Conservation (phyloP, 2,329 filamentous ascomycete species). For the Fusarium beomiforme region DNA sequence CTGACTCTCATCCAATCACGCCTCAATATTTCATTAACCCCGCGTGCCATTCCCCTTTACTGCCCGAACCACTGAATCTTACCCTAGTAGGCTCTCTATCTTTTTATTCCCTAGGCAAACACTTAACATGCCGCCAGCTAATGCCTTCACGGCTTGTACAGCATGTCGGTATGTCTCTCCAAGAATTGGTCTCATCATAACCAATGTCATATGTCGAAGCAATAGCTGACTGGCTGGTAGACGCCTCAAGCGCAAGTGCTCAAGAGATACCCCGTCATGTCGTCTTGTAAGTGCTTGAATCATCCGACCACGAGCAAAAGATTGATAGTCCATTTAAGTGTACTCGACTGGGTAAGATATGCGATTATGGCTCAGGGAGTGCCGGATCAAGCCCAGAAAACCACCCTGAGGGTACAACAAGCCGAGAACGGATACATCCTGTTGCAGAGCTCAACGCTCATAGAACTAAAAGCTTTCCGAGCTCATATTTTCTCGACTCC, state of each 20-base stretch:
- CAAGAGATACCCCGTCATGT: background rate
- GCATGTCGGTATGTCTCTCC: background rate
- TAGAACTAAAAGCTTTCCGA: background rate
- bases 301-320: accelerated
- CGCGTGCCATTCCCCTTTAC: background rate
- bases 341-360: background rate
- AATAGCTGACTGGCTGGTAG: background rate
- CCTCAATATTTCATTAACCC: background rate
- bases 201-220: background rate
- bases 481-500: background rate
- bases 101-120: background rate
- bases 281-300: background rate
- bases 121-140: background rate
- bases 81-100: background rate
- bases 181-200: background rate
- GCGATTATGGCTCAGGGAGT: background rate
- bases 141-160: background rate
- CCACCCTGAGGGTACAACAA: accelerated
- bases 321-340: background rate
- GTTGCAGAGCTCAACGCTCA: accelerated
- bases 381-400: accelerated
- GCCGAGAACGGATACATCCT: accelerated
- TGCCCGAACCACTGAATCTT: background rate
- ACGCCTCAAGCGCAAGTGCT: background rate
- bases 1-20: no score